Base-by-base conservation (phyloP, 2,329 filamentous ascomycete genomes). In the Talaromyces piceae region DNA sequence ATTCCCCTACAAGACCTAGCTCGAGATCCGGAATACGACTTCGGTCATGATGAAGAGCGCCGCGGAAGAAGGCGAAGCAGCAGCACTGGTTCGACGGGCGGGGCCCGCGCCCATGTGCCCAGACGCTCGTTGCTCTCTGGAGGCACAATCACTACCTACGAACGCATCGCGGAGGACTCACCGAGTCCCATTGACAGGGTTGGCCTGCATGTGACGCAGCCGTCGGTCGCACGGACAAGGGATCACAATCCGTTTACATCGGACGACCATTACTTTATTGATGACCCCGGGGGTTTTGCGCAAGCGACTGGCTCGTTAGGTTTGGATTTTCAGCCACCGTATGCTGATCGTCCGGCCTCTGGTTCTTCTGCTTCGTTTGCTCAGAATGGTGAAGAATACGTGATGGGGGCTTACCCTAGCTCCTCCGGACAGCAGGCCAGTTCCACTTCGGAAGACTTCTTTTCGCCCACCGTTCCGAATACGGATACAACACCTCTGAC, bases 1-100 rank as follows among this genome's bases (percentile, higher is more conserved):
- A 91, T 93, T 70, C 86, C 86, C 54, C 74, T 91, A 53, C 83
- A 83, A 67, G 80, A 84, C 59, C 73, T 87, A 30, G 72, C 73
- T 11, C 66, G 68, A 53, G 64, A 67, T 23, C 66, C 66, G 28
- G 67, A 66, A 50, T 57, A 54, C 23, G 55, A 53, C 45, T 45
- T 53, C 12, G 58, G 57, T 28, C 53, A 59, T 16, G 63, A 62
- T 26, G 65, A 63, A 23, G 58, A 61, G 44, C 50, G 56, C 54
- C 58, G 67, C 25, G 57, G 62, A 55, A 58, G 57, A 54, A 61
- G 61, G 52, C 52, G 61, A 52, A 59, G 58, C 47, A 64, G 63
- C 47, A 58, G 56, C 41, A 56, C 58, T 20, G 58, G 57, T 39
- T 52, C 55, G 53, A 74, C 59, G 68, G 74, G 57, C 66, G 74